Conservation (phyloP, 2,329 filamentous ascomycete genomes). For the Cladosporium halotolerans region DNA sequence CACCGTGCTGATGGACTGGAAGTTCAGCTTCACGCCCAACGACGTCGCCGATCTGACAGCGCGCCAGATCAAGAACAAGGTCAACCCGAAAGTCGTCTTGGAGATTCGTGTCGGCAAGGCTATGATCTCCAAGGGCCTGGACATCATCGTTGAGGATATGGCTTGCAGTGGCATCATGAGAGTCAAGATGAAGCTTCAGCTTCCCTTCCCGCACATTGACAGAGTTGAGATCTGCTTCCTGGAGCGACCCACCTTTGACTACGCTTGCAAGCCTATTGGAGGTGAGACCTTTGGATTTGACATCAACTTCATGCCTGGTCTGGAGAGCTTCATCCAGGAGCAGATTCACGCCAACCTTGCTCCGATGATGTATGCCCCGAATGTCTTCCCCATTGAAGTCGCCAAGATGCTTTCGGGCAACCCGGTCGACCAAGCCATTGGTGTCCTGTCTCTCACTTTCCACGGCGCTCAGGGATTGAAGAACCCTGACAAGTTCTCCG, state of each 20-base stretch:
- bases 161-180: slow-evolving; percentile 93
- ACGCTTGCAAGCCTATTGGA: slow-evolving; percentile 94
- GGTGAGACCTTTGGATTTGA: slow-evolving; percentile 95
- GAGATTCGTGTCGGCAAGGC: slow-evolving; percentile 94
- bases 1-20: slow-evolving; percentile 98
- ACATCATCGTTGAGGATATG: slow-evolving; percentile 98
- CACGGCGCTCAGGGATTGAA: slow-evolving; percentile 89
- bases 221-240: slow-evolving; percentile 93
- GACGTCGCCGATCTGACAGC: slow-evolving; percentile 87
- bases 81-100: slow-evolving; percentile 93
- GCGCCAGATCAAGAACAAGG: slow-evolving; percentile 84
- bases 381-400: slow-evolving; percentile 96
- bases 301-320: slow-evolving; percentile 96
- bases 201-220: slow-evolving; percentile 92
- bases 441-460: slow-evolving; percentile 84
- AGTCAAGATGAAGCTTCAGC: slow-evolving; percentile 93
- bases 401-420: slow-evolving; percentile 96
- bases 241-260: slow-evolving; percentile 83
- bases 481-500: slow-evolving; percentile 89
- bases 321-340: slow-evolving; percentile 90
- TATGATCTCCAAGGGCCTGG: slow-evolving; percentile 91
- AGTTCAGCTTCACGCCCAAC: slow-evolving; percentile 97
- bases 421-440: slow-evolving; percentile 90
- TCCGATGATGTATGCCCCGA: slow-evolving; percentile 97
- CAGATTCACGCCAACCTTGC: slow-evolving; percentile 90